A percentile compares a stretch with the other conserved stretches of the same genome.
These are phyloP conservation scores for Dryadomyces quercivorus DNA, from an alignment of 2,329 filamentous ascomycete genomes.

Conservation along the genomic window DNA sequence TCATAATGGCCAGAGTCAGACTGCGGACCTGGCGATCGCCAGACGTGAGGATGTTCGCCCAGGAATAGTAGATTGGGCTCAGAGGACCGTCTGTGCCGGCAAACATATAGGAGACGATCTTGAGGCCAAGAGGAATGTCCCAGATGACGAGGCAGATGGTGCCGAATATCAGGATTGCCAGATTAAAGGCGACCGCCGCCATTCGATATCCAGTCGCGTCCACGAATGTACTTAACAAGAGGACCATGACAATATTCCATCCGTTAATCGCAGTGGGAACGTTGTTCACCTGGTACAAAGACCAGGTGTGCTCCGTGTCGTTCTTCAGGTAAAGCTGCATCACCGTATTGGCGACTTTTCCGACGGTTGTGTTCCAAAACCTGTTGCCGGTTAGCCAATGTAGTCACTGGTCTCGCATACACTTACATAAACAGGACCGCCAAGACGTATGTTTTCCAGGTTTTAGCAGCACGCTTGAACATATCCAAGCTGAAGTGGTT, in stretches of 20 bases:
- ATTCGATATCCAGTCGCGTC: constrained; percentile 21
- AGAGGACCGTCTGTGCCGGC: constrained; percentile 23
- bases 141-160: constrained; percentile 20
- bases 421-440: constrained; percentile 17
- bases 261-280: constrained; percentile 19
- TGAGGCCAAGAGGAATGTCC: constrained; percentile 20
- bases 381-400: background rate
- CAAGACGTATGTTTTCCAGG: constrained; percentile 18
- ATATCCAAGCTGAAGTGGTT: constrained; percentile 14
- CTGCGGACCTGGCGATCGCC: constrained; percentile 14
- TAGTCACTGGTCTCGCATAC: background rate
- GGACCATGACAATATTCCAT: constrained; percentile 17
- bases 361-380: constrained; percentile 7
- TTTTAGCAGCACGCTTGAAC: constrained; percentile 12
- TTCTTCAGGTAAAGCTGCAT: constrained; percentile 18
- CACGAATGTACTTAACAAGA: constrained; percentile 16
- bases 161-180: constrained; percentile 17
- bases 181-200: constrained; percentile 14
- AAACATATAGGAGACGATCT: constrained; percentile 22
- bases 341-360: constrained; percentile 12
- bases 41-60: constrained; percentile 14
- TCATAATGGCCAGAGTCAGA: constrained; percentile 15
- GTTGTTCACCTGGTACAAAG: constrained; percentile 18
- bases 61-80: constrained; percentile 19
- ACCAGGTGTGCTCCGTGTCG: constrained; percentile 16